Base-by-base conservation (phyloP, 805 yeast genomes). In the Hanseniaspora lachancei region DNA sequence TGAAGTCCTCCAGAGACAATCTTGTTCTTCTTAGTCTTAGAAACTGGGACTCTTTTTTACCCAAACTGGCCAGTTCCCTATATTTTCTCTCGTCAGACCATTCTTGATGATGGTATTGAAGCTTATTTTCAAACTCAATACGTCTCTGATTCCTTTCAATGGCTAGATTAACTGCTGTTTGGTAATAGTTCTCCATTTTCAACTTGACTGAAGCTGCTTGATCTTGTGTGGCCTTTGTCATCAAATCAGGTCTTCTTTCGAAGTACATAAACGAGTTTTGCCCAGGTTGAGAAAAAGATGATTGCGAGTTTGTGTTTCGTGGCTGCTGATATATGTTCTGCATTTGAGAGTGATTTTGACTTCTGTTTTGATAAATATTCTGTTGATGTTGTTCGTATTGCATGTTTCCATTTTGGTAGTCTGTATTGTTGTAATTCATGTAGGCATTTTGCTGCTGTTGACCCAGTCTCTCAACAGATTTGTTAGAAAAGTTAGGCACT, bases 111-210 rank as follows among this genome's bases (percentile, higher is more conserved):
- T 60, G 63, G 36, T 74, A 73, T 47, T 78, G 74, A 40, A 89
- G 69, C 57, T 79, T 78, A 61, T 82, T 84, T 71, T 86, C 98
- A 60, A 89, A 75, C 62, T 84, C 88, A 41, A 89, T 78, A 42
- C 97, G 77, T 69, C 97, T 80, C 68, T 89, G 96, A 67, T 91
- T 93, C 61, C 98, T 76, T 68, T 93, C 98, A 59, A 93, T 89
- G 0, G 98, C 97, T 67, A 89, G 95, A 55, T 80, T 78, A 32
- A 89, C 95, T 18, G 89, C 81, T 67, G 86, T 80, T 60, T 87
- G 87, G 70, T 88, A 89, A 66, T 80, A 86, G 64, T 87, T 87
- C 66, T 89, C 96, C 49, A 89, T 72, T 61, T 82, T 82, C 58
- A 89, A 74, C 68, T 87, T 88, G 46, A 86, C 81, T 2, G 91